Conservation (phyloP, 352 stramenopile genomes). For the Pythium rishiriense region DNA sequence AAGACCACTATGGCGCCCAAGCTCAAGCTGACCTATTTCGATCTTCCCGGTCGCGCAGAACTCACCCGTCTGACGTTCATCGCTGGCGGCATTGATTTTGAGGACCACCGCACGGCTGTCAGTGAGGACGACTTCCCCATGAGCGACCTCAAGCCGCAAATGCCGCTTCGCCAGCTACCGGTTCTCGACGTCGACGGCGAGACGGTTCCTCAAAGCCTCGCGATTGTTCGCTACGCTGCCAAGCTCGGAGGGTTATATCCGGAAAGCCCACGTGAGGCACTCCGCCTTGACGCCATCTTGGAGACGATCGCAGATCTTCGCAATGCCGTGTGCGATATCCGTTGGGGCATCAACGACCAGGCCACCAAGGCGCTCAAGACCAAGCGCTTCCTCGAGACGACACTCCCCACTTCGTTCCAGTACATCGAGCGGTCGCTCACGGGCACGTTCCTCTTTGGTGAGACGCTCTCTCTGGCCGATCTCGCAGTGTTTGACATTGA, state of each 20-base stretch:
- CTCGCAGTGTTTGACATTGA: slow-evolving; percentile 48
- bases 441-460: slow-evolving; percentile 56
- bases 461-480: slow-evolving; percentile 41
- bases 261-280: slow-evolving; percentile 43
- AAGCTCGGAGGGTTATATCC: slow-evolving; percentile 65
- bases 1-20: not conserved
- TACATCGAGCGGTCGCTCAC: slow-evolving; percentile 43
- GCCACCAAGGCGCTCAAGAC: slow-evolving; percentile 41
- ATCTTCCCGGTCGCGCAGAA: slow-evolving; percentile 45
- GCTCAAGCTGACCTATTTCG: slow-evolving; percentile 59
- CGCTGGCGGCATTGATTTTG: slow-evolving; percentile 45
- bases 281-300: slow-evolving; percentile 50
- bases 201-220: slow-evolving; percentile 50
- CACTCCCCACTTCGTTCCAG: slow-evolving; percentile 35
- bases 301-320: slow-evolving; percentile 47
- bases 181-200: slow-evolving; percentile 50
- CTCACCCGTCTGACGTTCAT: slow-evolving; percentile 45
- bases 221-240: slow-evolving; percentile 60
- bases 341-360: slow-evolving; percentile 40
- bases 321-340: slow-evolving; percentile 34
- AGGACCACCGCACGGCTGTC: slow-evolving; percentile 35
- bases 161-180: slow-evolving; percentile 50
- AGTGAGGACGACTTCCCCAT: slow-evolving; percentile 26
- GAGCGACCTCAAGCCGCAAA: slow-evolving; percentile 32
- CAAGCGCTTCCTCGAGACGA: slow-evolving; percentile 38